Base-by-base conservation (phyloP, 495 filamentous ascomycete genomes). In the Lophium mytilinum region DNA sequence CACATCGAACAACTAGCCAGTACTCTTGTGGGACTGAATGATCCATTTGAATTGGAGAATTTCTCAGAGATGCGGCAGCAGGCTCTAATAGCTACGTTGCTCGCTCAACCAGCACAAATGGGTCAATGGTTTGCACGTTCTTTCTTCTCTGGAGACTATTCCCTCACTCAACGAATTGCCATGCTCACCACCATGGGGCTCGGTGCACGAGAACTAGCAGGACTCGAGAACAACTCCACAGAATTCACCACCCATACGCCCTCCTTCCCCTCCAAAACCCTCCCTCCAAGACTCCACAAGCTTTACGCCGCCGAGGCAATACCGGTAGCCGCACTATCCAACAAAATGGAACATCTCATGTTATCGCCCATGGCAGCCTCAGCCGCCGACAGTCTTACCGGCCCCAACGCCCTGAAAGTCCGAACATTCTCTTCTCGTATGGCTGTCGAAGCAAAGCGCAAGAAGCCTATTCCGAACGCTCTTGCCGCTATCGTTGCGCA, bases 141-240 rank as follows among this genome's bases (percentile, higher is more conserved):
- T 0, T 95, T 92, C 72, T 97, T 95, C 66, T 85, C 87, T 39
- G 94, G 90, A 9, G 94, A 97, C 61, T 88, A 92, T 63, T 95
- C 90, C 0, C 75, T 96, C 46, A 78, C 81, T 0, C 92, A 97
- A 64, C 79, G 93, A 36, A 85, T 85, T 10, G 82, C 86, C 0
- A 77, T 96, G 37, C 83, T 97, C 37, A 86, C 85, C 50, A 83
- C 86, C 5, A 73, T 97, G 15, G 91, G 92, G 12, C 73, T 99
- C 0, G 80, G 84, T 46, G 89, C 88, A n/a, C 80, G 93, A 42
- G 93, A 97, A 69, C 70, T 99, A 1, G 90, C 88, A 0, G 91
- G 93, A 7, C 83, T 86, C 53, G 83, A 84, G 30, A 76, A 79
- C 24, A 86, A 84, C 46, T 55, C 63, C 39, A 21, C 53, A 11